Percentiles rank a stretch among this genome's conserved stretches.
Evolutionary conservation across 164 flowering plant species (phyloP).

Genomic region (Sextonia rubra): DNA sequence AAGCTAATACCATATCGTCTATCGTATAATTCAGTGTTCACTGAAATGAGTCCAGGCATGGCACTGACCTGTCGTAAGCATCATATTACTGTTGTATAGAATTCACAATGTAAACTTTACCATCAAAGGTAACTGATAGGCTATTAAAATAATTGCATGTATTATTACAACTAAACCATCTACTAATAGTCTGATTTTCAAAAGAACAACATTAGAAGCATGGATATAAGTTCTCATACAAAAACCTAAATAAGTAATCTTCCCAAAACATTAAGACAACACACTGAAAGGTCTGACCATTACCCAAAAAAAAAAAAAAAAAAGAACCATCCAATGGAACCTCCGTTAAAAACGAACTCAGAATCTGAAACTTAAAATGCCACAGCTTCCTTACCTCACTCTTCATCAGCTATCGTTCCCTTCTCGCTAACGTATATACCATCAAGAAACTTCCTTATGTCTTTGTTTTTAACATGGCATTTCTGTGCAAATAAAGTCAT

Average conservation of each 20-base stretch:
- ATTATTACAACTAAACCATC: background rate
- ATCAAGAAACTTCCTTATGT: slow-evolving; percentile 46
- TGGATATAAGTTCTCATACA: background rate
- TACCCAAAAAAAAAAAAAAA: too few relatives aligned
- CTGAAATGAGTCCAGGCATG: too few relatives aligned
- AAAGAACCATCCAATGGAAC: background rate
- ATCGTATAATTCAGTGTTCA: too few relatives aligned
- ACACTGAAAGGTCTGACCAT: background rate
- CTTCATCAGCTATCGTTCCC: slow-evolving; percentile 42
- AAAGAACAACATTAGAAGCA: background rate
- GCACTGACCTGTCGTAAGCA: too few relatives aligned
- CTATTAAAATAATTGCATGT: too few relatives aligned
- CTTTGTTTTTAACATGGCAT: slow-evolving; percentile 57
- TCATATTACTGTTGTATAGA: too few relatives aligned
- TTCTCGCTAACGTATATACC: slow-evolving; percentile 69
- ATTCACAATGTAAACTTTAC: too few relatives aligned
- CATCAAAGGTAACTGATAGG: too few relatives aligned
- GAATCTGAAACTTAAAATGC: background rate
- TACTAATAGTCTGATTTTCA: background rate
- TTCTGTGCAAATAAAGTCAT: slow-evolving; percentile 32
- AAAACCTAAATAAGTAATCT: background rate
- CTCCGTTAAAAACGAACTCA: background rate
- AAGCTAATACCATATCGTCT: too few relatives aligned
- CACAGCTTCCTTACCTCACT: slow-evolving; percentile 8
- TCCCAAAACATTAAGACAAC: background rate